Percentiles rank a stretch among this genome's conserved stretches.
Evolutionary conservation across 352 stramenopile genomes (phyloP).

Genomic region (Phytophthora colocasiae): DNA sequence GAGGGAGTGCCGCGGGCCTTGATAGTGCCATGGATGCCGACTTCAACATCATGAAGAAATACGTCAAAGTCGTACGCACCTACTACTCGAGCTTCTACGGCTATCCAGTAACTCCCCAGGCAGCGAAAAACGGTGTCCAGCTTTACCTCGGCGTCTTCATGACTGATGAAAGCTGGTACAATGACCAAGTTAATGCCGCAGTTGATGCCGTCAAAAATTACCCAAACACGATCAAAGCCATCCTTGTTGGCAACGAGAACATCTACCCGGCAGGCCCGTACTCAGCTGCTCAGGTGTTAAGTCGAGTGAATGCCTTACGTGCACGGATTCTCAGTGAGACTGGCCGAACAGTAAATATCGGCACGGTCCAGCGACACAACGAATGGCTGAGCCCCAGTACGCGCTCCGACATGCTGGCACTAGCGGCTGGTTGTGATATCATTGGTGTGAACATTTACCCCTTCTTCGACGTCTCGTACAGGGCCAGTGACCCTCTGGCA

Average conservation of each 20-base stretch:
- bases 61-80: slow-evolving; percentile 65
- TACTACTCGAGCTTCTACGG: slow-evolving; percentile 84
- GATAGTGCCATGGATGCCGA: slow-evolving; percentile 65
- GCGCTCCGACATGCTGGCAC: slow-evolving; percentile 45
- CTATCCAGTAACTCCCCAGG: slow-evolving; percentile 46
- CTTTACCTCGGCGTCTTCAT: slow-evolving; percentile 85
- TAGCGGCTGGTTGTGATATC: slow-evolving; percentile 70
- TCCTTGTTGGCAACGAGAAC: slow-evolving; percentile 85
- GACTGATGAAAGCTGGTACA: slow-evolving; percentile 73
- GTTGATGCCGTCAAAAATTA: slow-evolving; percentile 57
- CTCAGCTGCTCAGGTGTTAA: slow-evolving; percentile 44
- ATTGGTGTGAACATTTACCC: slow-evolving; percentile 85
- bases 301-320: slow-evolving; percentile 43
- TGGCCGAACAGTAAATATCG: slow-evolving; percentile 54
- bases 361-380: slow-evolving; percentile 72
- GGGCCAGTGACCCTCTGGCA: slow-evolving; percentile 42
- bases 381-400: slow-evolving; percentile 58
- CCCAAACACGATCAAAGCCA: slow-evolving; percentile 58
- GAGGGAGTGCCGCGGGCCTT: slow-evolving; percentile 40
- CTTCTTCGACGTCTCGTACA: slow-evolving; percentile 76
- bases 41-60: slow-evolving; percentile 75
- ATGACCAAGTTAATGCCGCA: slow-evolving; percentile 52
- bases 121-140: slow-evolving; percentile 53
- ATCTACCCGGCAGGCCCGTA: slow-evolving; percentile 55
- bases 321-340: slow-evolving; percentile 35